These are phyloP conservation scores for Mrakia frigida DNA, from an alignment of 768 basidiomycete species.

Conservation along the genomic window DNA sequence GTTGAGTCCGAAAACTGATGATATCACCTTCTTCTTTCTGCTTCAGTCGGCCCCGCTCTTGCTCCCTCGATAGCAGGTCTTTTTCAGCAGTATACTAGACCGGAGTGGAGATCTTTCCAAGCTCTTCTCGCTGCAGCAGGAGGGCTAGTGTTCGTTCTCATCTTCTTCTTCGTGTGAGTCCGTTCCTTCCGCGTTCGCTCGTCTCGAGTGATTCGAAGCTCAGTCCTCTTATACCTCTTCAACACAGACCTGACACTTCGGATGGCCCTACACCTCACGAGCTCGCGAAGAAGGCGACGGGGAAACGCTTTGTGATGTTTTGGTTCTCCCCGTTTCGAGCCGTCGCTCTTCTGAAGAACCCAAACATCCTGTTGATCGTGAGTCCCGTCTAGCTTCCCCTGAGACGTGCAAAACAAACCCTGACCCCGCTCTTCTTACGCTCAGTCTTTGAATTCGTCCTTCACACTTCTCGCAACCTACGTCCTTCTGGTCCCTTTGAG, in stretches of 20 bases:
- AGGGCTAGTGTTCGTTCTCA: conserved; percentile 21
- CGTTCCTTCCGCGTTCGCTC: background rate
- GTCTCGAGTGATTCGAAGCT: no score
- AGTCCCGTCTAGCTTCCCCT: conserved; percentile 19
- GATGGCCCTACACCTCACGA: conserved; percentile 42
- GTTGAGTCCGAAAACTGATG: no score
- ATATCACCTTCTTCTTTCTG: no score
- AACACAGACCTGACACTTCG: conserved; percentile 40
- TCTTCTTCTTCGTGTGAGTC: conserved; percentile 26
- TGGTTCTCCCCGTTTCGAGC: conserved; percentile 42
- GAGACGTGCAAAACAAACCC: background rate
- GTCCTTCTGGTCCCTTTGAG: conserved; percentile 38
- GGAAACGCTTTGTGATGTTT: conserved; percentile 41
- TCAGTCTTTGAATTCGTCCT: conserved; percentile 38
- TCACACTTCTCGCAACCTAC: conserved; percentile 39
- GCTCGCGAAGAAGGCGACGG: conserved; percentile 33
- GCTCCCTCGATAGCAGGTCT: conserved; percentile 42
- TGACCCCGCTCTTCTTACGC: background rate
- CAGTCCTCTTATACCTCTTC: background rate
- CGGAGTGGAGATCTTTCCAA: conserved; percentile 36
- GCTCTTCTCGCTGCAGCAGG: conserved; percentile 33
- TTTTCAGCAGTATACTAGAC: conserved; percentile 27
- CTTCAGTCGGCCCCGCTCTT: conserved; percentile 12
- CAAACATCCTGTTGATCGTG: conserved; percentile 40
- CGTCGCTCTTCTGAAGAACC: conserved; percentile 38